phyloP scores from a whole-genome alignment of 2,329 filamentous ascomycete species.

The Penicillium italicum region DNA sequence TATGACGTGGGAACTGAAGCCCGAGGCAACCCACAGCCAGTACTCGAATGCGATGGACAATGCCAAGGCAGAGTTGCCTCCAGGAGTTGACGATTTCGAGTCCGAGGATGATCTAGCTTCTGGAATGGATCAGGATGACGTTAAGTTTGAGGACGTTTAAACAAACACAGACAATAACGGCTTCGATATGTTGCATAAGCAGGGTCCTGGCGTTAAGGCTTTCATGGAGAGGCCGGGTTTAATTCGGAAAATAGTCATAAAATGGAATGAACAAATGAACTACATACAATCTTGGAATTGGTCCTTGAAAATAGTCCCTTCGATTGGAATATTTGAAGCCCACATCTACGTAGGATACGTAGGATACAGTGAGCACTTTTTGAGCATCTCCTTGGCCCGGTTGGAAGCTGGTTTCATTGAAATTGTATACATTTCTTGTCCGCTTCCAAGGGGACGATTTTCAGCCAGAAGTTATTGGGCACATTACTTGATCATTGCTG shows the following conservation, averaged over 20 bases:
- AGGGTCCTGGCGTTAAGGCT: slow-evolving; percentile 19
- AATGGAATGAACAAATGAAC: slow-evolving; percentile 6
- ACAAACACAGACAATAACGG: slow-evolving; percentile 5
- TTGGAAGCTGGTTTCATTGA: not conserved
- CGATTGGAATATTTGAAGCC: not conserved
- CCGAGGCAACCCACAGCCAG: slow-evolving; percentile 60
- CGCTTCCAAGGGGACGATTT: not conserved
- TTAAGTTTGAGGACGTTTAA: slow-evolving; percentile 75
- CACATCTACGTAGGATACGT: not conserved
- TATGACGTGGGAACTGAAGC: slow-evolving; percentile 77
- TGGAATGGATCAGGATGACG: slow-evolving; percentile 60
- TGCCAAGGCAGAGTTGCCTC: slow-evolving; percentile 52
- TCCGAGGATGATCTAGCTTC: slow-evolving; percentile 49
- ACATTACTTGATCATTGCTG: not conserved
- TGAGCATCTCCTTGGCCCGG: not conserved
- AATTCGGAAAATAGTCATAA: slow-evolving; percentile 1
- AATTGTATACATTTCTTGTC: not conserved
- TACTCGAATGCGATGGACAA: slow-evolving; percentile 45
- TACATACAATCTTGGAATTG: not conserved
- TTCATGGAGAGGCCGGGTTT: slow-evolving; percentile 3
- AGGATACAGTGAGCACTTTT: not conserved
- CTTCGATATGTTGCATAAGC: slow-evolving; percentile 25
- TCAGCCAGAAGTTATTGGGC: no score
- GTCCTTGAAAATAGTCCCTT: not conserved
- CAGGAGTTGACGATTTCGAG: slow-evolving; percentile 47